phyloP scores from a whole-genome alignment of 75 land plant genomes.

The Pinus tabuliformis region DNA sequence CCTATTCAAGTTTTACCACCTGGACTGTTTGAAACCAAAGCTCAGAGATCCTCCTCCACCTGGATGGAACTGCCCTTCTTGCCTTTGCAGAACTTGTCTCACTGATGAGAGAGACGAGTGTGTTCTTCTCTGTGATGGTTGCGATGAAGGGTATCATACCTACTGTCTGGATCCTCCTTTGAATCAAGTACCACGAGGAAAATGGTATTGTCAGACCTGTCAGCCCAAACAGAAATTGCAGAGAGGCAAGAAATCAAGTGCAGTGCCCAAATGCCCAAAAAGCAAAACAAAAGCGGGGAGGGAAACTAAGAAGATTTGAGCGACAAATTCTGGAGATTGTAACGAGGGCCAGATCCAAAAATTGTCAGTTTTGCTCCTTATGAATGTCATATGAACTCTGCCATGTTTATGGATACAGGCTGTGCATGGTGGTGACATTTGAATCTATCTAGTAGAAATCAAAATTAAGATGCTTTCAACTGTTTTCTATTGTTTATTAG shows the following conservation, averaged over 20 bases:
- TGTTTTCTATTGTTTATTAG: no score
- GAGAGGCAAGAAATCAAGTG: not conserved
- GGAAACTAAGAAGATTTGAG: no score
- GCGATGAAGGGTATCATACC: conserved; percentile 86
- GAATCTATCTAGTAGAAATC: no score
- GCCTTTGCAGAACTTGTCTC: conserved; percentile 77
- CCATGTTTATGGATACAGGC: no score
- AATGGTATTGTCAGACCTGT: conserved; percentile 81
- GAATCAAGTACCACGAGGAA: conserved; percentile 60
- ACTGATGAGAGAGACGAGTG: conserved; percentile 68
- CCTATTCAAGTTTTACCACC: conserved; percentile 47
- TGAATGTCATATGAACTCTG: no score
- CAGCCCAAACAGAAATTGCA: conserved; percentile 14
- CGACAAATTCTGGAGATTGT: no score
- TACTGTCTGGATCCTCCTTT: conserved; percentile 85
- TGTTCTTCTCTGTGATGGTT: conserved; percentile 82
- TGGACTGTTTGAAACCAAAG: conserved; percentile 44
- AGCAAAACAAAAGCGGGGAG: no score
- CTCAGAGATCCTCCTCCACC: conserved; percentile 26
- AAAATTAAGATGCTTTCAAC: no score
- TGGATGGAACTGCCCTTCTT: conserved; percentile 83
- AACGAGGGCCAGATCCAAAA: no score
- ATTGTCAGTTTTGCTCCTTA: no score
- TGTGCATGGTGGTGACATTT: no score
- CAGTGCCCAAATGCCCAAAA: no score